These are phyloP conservation scores for Centella asiatica DNA, from an alignment of 129 eudicot genomes.

Conservation along the genomic window DNA sequence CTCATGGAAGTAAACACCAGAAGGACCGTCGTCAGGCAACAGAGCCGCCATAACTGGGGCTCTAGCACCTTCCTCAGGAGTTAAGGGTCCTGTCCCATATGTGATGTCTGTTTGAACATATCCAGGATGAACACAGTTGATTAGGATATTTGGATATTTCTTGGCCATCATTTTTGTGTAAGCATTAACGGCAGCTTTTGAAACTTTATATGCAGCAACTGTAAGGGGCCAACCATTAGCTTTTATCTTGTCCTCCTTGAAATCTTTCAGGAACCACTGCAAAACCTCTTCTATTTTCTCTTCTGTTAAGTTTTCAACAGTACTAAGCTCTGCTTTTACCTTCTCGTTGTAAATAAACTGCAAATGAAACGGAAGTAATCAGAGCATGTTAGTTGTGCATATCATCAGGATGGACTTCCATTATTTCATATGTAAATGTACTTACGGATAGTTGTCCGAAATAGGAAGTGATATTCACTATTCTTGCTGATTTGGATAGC, in stretches of 20 bases:
- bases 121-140: conserved; percentile 48
- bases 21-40: conserved; percentile 15
- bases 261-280: conserved; percentile 28
- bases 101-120: conserved; percentile 45
- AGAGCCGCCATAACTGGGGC: conserved; percentile 19
- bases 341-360: conserved; percentile 25
- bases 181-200: conserved; percentile 34
- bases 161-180: conserved; percentile 37
- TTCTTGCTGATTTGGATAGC: conserved; percentile 35
- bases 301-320: conserved; percentile 25
- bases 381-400: neutral
- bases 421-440: neutral
- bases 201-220: conserved; percentile 28
- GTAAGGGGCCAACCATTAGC: conserved; percentile 31
- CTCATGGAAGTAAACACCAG: conserved; percentile 15
- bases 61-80: conserved; percentile 39
- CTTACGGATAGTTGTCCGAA: conserved; percentile 26
- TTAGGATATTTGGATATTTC: conserved; percentile 19
- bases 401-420: neutral
- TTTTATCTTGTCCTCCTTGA: conserved; percentile 20
- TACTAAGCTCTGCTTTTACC: conserved; percentile 23
- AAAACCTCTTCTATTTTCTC: conserved; percentile 32
- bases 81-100: conserved; percentile 22
- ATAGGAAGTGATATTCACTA: conserved; percentile 31
- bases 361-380: neutral